phyloP scores from a whole-genome alignment of 768 basidiomycete genomes.

The Mrakia frigida region DNA sequence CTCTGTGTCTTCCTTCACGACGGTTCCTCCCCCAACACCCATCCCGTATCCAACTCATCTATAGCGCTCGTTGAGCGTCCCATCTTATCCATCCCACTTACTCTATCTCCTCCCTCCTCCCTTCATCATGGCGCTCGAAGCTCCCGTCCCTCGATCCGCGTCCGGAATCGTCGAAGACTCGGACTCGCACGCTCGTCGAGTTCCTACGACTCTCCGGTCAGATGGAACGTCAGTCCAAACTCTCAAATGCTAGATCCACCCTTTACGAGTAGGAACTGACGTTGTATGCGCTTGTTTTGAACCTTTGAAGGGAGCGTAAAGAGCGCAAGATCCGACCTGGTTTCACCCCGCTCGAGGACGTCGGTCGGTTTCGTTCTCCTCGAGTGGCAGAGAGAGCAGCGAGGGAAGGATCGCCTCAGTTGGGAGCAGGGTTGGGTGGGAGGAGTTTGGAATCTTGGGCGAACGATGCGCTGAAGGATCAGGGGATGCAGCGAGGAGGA shows the following conservation, averaged over 20 bases:
- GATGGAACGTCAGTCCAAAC: constrained; percentile 1
- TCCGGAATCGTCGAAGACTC: not conserved
- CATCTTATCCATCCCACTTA: not conserved
- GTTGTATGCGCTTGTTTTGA: not conserved
- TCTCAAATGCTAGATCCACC: too few species aligned
- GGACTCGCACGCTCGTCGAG: not conserved
- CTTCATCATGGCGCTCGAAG: not conserved
- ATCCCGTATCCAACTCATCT: not conserved
- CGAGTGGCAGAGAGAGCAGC: constrained; percentile 41
- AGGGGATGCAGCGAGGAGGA: not conserved
- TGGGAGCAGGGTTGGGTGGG: constrained; percentile 3
- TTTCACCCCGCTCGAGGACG: constrained; percentile 90
- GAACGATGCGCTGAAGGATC: constrained; percentile 13
- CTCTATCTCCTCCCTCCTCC: not conserved
- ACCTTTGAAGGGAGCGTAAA: constrained; percentile 69
- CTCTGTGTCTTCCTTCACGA: too few species aligned
- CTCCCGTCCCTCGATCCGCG: not conserved
- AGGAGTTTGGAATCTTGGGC: constrained; percentile 7
- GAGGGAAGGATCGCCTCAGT: constrained; percentile 2
- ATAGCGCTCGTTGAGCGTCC: not conserved
- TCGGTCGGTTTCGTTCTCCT: constrained; percentile 74
- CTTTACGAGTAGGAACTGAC: not conserved
- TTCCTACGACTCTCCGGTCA: not conserved
- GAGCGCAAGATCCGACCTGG: constrained; percentile 84
- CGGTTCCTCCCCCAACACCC: not conserved